These are phyloP conservation scores for Chytriomyces confervae DNA, from an alignment of 192 early-diverging fungal species.

Conservation along the genomic window DNA sequence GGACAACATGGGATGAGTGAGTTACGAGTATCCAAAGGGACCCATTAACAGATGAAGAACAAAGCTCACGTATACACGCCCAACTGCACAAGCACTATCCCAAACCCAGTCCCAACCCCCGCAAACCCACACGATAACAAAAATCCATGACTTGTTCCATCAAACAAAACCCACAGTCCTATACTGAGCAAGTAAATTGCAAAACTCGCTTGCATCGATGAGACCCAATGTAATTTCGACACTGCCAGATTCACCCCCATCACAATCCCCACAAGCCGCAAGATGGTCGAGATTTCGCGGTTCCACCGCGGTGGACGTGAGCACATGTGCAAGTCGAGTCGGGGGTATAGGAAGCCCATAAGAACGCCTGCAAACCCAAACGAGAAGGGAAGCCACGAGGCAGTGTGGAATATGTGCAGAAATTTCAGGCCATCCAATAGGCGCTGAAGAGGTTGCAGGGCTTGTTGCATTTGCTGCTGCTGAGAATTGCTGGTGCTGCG, in stretches of 20 bases:
- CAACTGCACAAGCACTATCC: conserved; percentile 59
- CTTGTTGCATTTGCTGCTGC: no score
- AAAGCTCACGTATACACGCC: conserved; percentile 66
- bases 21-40: not conserved
- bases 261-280: conserved; percentile 52
- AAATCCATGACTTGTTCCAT: conserved; percentile 72
- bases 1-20: not conserved
- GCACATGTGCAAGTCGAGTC: not conserved
- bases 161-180: conserved; percentile 76
- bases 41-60: conserved; percentile 12
- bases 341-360: conserved; percentile 18
- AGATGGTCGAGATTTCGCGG: conserved; percentile 33
- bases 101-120: conserved; percentile 64
- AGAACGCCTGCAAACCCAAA: conserved; percentile 61
- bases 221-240: conserved; percentile 67
- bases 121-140: conserved; percentile 58
- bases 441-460: not conserved
- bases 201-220: conserved; percentile 63
- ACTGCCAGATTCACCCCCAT: conserved; percentile 72
- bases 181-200: conserved; percentile 63
- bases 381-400: conserved; percentile 66
- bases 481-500: not conserved
- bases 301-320: conserved; percentile 46
- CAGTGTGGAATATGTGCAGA: conserved; percentile 55
- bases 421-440: conserved; percentile 5